Evolutionary conservation across 1,139 yeast genomes (phyloP).

Genomic region (Blastobotrys buckinghamii): DNA sequence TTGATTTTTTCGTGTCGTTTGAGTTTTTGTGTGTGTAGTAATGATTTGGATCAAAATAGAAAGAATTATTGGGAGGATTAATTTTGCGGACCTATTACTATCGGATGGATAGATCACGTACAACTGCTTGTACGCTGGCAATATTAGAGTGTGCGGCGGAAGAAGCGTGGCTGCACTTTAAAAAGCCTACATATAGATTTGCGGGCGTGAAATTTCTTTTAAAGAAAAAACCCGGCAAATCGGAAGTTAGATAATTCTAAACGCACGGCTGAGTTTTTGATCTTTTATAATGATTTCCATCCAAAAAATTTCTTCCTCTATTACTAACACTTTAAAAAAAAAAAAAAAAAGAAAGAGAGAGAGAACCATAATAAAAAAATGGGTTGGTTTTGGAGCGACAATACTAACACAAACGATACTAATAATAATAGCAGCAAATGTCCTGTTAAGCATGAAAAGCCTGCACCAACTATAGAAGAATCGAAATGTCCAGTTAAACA

Average conservation of each 20-base stretch:
- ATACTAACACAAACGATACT: constrained; percentile 20
- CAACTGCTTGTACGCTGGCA: no score
- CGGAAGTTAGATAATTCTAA: background rate
- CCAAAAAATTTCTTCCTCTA: background rate
- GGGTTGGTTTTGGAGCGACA: constrained; percentile 81
- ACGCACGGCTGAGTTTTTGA: background rate
- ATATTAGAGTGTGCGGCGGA: no score
- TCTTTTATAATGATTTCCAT: background rate
- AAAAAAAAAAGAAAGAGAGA: no score
- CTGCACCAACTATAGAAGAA: background rate
- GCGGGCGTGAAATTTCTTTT: no score
- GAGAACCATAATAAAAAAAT: no score
- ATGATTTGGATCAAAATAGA: background rate
- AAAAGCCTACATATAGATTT: no score
- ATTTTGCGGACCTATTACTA: no score
- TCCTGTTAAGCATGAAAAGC: constrained; percentile 1
- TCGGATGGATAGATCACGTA: no score
- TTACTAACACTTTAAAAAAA: background rate
- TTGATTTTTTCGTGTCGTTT: background rate
- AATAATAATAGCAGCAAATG: constrained; percentile 10
- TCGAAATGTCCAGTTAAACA: constrained; percentile 21
- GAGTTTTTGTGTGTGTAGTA: background rate
- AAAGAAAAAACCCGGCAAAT: background rate
- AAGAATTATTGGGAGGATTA: background rate
- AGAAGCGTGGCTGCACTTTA: no score